These are phyloP conservation scores for Mercurialis annua DNA, from an alignment of 345 rosid genomes.

Conservation along the genomic window DNA sequence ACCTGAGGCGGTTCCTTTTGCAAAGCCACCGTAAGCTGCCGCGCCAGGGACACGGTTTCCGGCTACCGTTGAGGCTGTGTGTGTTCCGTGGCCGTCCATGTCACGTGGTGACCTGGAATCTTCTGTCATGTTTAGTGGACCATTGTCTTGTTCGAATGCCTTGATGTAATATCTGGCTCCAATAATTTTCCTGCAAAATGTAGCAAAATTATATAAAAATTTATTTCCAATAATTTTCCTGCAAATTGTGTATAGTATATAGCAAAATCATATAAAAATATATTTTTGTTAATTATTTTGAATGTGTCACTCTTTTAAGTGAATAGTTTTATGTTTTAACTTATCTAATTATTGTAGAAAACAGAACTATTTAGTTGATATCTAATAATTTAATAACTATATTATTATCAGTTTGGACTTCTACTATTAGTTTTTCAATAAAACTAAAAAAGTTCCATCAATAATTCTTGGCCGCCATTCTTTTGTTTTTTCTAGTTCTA, in stretches of 20 bases:
- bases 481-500: too few relatives aligned
- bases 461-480: too few relatives aligned
- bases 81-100: constrained; percentile 80
- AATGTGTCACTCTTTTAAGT: too few relatives aligned
- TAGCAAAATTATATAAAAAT: too few relatives aligned
- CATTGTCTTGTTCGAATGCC: constrained; percentile 42
- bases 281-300: too few relatives aligned
- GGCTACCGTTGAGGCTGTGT: constrained; percentile 69
- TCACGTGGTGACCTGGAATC: constrained; percentile 73
- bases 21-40: constrained; percentile 62
- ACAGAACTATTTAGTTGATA: too few relatives aligned
- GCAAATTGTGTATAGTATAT: neutral
- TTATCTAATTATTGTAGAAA: neutral
- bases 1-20: constrained; percentile 60
- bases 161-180: constrained; percentile 76
- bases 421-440: too few relatives aligned
- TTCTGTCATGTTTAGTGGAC: constrained; percentile 46
- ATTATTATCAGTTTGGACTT: neutral
- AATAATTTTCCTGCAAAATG: constrained; percentile 54
- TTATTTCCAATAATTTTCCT: too few relatives aligned
- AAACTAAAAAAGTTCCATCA: too few relatives aligned
- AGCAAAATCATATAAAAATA: too few relatives aligned
- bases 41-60: constrained; percentile 46
- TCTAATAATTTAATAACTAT: neutral
- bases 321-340: too few relatives aligned